Conservation (phyloP, 192 early-diverging fungal species). For the Coemansia brasiliensis region DNA sequence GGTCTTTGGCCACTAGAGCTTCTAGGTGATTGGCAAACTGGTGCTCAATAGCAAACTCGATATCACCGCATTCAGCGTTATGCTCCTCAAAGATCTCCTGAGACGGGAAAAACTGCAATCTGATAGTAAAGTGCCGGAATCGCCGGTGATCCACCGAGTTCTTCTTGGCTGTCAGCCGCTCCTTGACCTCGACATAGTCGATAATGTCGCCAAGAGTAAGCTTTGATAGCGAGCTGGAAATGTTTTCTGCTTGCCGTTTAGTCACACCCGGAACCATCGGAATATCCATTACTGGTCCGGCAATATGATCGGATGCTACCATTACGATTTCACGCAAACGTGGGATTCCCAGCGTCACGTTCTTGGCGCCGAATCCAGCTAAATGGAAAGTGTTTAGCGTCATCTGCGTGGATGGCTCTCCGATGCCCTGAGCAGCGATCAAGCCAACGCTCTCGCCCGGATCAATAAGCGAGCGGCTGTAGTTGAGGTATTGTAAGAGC, state of each 20-base stretch:
- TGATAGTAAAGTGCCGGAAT: constrained; percentile 76
- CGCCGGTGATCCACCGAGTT: constrained; percentile 44
- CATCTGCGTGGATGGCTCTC: constrained; percentile 99
- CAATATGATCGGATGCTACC: constrained; percentile 87
- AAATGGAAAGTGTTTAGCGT: constrained; percentile 99
- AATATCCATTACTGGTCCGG: constrained; percentile 93
- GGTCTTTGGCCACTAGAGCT: constrained; percentile 70
- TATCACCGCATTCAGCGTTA: constrained; percentile 62
- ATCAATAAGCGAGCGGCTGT: constrained; percentile 90
- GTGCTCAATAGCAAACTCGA: constrained; percentile 73
- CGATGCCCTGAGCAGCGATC: constrained; percentile 94
- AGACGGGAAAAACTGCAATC: constrained; percentile 81
- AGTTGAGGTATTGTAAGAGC: constrained; percentile 92
- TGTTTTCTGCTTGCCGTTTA: constrained; percentile 61
- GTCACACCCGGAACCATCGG: constrained; percentile 68
- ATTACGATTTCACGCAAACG: constrained; percentile 99
- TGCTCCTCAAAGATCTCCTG: constrained; percentile 78
- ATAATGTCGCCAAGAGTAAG: constrained; percentile 83
- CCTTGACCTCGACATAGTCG: constrained; percentile 81
- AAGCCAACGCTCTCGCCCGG: constrained; percentile 98
- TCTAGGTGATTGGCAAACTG: constrained; percentile 77
- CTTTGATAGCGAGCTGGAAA: constrained; percentile 72
- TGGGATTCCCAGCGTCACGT: constrained; percentile 99
- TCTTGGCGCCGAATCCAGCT: constrained; percentile 94
- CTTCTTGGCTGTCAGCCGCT: constrained; percentile 64